These are phyloP conservation scores for Rhizopus stolonifer DNA, from an alignment of 371 early-diverging fungal species.

Conservation along the genomic window DNA sequence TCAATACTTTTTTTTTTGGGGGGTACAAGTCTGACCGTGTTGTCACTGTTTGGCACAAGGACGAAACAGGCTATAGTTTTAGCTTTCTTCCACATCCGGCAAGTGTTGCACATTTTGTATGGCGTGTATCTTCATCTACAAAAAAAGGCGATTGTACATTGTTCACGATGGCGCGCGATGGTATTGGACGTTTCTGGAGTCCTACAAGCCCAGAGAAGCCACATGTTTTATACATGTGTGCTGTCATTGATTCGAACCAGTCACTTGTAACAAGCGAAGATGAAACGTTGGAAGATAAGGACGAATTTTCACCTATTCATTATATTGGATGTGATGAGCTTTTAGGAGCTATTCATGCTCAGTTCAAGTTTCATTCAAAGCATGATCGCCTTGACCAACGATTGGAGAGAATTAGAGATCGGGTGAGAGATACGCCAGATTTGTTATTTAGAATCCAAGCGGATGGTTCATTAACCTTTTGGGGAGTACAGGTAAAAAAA, in stretches of 20 bases:
- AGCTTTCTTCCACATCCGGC: constrained; percentile 70
- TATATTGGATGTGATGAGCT: constrained; percentile 66
- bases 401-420: constrained; percentile 52
- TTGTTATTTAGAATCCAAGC: constrained; percentile 68
- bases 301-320: constrained; percentile 57
- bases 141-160: constrained; percentile 50
- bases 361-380: constrained; percentile 30
- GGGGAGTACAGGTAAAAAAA: constrained; percentile 73
- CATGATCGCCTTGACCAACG: constrained; percentile 36
- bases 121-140: constrained; percentile 55
- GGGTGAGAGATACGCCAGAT: constrained; percentile 76
- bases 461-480: constrained; percentile 74
- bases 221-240: constrained; percentile 61
- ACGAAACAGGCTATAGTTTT: constrained; percentile 52
- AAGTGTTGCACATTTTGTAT: constrained; percentile 64
- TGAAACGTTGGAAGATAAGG: constrained; percentile 1
- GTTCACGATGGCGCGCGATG: constrained; percentile 72
- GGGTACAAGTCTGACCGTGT: constrained; percentile 58
- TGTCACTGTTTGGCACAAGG: constrained; percentile 72
- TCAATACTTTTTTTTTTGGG: background rate
- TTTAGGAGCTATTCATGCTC: constrained; percentile 43
- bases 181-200: constrained; percentile 79
- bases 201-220: constrained; percentile 48
- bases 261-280: constrained; percentile 58
- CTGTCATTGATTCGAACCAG: constrained; percentile 71